A percentile compares a stretch with the other conserved stretches of the same genome.
phyloP scores from a whole-genome alignment of 495 filamentous ascomycete genomes.

The Talaromyces wortmannii region DNA sequence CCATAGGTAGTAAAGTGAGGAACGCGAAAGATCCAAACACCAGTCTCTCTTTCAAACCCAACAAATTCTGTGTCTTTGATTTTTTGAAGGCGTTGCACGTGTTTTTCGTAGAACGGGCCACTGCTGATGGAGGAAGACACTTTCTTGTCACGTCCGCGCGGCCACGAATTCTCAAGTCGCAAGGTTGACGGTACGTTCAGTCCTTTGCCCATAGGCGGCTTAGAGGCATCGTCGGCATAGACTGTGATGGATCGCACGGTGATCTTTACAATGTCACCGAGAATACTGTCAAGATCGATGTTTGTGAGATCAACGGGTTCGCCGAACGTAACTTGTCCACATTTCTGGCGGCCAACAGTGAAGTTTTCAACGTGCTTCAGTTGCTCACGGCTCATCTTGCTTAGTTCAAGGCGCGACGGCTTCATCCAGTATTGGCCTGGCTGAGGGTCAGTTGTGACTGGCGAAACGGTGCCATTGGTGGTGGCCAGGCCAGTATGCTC shows the following conservation, averaged over 20 bases:
- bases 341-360: conserved; percentile 71
- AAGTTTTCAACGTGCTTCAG: conserved; percentile 64
- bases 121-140: conserved; percentile 44
- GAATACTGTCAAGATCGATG: conserved; percentile 65
- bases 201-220: conserved; percentile 76
- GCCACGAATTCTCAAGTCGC: conserved; percentile 83
- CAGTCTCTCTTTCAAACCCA: conserved; percentile 66
- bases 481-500: conserved; percentile 50
- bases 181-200: conserved; percentile 88
- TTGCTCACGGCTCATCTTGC: conserved; percentile 65
- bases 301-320: conserved; percentile 71
- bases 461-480: conserved; percentile 21
- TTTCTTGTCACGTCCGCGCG: conserved; percentile 58
- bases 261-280: conserved; percentile 65
- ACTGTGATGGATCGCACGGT: conserved; percentile 73
- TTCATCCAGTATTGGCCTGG: conserved; percentile 81
- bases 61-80: conserved; percentile 76
- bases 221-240: conserved; percentile 66
- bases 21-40: conserved; percentile 86
- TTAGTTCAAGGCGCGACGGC: conserved; percentile 63
- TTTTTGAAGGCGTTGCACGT: conserved; percentile 71
- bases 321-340: conserved; percentile 76
- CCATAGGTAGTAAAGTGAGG: conserved; percentile 95
- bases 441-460: conserved; percentile 44
- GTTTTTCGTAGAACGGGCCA: conserved; percentile 61